phyloP scores from a whole-genome alignment of 805 yeast species.

The Pichia manshurica region DNA sequence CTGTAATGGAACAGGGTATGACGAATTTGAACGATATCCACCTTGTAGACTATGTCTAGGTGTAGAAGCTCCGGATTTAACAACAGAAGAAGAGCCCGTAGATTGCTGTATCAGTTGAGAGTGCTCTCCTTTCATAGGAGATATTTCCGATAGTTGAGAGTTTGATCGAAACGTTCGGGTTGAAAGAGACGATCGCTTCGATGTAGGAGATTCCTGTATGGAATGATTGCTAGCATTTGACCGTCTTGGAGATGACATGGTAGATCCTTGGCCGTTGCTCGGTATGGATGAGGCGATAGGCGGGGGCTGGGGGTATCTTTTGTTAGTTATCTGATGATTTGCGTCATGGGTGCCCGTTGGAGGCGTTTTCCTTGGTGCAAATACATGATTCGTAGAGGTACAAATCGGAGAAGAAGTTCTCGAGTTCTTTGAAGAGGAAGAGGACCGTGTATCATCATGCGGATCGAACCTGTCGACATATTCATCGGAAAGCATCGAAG shows the following conservation, averaged over 20 bases:
- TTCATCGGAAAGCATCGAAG: conserved; percentile 16
- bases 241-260: conserved; percentile 13
- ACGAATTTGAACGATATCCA: background rate
- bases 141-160: conserved; percentile 24
- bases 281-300: conserved; percentile 1
- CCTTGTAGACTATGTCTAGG: conserved; percentile 6
- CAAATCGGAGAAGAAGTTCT: conserved; percentile 15
- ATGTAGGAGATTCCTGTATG: conserved; percentile 22
- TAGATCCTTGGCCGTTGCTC: background rate
- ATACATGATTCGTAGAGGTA: background rate
- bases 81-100: background rate
- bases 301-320: conserved; percentile 11
- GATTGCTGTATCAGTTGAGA: conserved; percentile 5
- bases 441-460: conserved; percentile 3
- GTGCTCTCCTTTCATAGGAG: conserved; percentile 19
- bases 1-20: conserved; percentile 15
- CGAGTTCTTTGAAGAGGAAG: conserved; percentile 13
- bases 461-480: conserved; percentile 9
- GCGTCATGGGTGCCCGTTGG: background rate
- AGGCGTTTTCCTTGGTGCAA: background rate
- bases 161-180: conserved; percentile 31
- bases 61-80: conserved; percentile 8
- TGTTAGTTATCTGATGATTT: background rate
- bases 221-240: conserved; percentile 4
- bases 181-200: conserved; percentile 30